A percentile compares a stretch with the other conserved stretches of the same genome.
phyloP scores from a whole-genome alignment of 345 rosid species.

The Salix exigua region DNA sequence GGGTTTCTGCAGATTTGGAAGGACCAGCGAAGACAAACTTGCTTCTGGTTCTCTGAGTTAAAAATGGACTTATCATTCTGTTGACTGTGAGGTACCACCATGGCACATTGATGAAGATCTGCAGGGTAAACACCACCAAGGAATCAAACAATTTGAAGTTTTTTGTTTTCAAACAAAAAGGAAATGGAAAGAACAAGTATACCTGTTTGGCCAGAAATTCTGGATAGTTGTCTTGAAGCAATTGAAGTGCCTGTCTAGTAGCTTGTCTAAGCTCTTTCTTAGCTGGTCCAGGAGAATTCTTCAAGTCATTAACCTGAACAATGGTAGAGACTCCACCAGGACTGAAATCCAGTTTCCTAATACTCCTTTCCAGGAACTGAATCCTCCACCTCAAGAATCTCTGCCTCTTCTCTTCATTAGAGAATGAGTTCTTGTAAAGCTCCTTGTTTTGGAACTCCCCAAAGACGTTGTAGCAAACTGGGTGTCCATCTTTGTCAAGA shows the following conservation, averaged over 20 bases:
- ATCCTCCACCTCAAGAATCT: slow-evolving; percentile 31
- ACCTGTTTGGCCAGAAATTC: slow-evolving; percentile 36
- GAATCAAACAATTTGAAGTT: background rate
- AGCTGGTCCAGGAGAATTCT: slow-evolving; percentile 29
- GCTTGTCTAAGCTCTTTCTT: slow-evolving; percentile 30
- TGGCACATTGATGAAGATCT: slow-evolving; percentile 33
- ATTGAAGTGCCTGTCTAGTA: slow-evolving; percentile 23
- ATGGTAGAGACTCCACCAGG: slow-evolving; percentile 24
- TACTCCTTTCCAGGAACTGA: slow-evolving; percentile 25
- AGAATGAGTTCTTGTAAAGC: slow-evolving; percentile 20
- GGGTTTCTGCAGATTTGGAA: slow-evolving; percentile 28
- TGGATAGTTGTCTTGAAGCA: slow-evolving; percentile 35
- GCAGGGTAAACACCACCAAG: background rate
- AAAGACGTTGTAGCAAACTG: slow-evolving; percentile 32
- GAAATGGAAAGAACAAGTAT: background rate
- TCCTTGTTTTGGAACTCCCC: slow-evolving; percentile 29
- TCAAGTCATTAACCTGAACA: slow-evolving; percentile 33
- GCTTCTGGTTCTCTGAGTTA: slow-evolving; percentile 32
- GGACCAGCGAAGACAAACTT: slow-evolving; percentile 27
- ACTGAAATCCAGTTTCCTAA: slow-evolving; percentile 22
- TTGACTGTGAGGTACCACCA: slow-evolving; percentile 33
- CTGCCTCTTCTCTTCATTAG: slow-evolving; percentile 24
- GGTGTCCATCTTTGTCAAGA: slow-evolving; percentile 25
- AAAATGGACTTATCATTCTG: slow-evolving; percentile 30
- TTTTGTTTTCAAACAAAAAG: too few relatives aligned